A percentile compares a stretch with the other conserved stretches of the same genome.
Conservation (phyloP, 257 asterid genomes). For the Nicotiana otophora region DNA sequence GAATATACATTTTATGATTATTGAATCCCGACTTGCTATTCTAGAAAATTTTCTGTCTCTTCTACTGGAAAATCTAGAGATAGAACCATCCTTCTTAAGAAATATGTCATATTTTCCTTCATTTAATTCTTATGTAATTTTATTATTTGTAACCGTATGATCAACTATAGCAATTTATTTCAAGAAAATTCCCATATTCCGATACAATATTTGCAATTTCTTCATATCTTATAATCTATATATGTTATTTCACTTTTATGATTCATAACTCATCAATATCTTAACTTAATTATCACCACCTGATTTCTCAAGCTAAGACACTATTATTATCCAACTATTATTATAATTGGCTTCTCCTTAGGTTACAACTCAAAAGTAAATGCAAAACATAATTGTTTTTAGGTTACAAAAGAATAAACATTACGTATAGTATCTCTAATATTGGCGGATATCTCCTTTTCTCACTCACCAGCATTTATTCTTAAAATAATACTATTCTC, state of each 20-base stretch:
- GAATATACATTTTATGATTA: not conserved
- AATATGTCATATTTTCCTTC: not conserved
- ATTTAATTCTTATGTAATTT: not conserved
- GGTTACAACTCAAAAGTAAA: conserved; percentile 1
- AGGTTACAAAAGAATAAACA: conserved; percentile 1
- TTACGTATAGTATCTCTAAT: not conserved
- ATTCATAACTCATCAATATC: no score
- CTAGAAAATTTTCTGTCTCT: no score
- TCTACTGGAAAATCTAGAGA: no score
- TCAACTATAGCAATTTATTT: not conserved
- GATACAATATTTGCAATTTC: not conserved
- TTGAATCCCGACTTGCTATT: no score
- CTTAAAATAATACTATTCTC: not conserved
- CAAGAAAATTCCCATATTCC: not conserved
- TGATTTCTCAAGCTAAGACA: not conserved
- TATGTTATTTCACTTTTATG: not conserved
- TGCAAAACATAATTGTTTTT: not conserved
- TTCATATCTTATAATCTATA: not conserved
- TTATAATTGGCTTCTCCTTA: not conserved
- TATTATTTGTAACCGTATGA: conserved; percentile 2
- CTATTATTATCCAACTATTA: not conserved
- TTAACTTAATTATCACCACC: not conserved
- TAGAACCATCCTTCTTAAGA: not conserved
- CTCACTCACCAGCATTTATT: not conserved
- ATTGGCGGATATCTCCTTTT: not conserved